These are phyloP conservation scores for Apiotrichum laibachii DNA, from an alignment of 1,284 basidiomycete genomes.

Conservation along the genomic window DNA sequence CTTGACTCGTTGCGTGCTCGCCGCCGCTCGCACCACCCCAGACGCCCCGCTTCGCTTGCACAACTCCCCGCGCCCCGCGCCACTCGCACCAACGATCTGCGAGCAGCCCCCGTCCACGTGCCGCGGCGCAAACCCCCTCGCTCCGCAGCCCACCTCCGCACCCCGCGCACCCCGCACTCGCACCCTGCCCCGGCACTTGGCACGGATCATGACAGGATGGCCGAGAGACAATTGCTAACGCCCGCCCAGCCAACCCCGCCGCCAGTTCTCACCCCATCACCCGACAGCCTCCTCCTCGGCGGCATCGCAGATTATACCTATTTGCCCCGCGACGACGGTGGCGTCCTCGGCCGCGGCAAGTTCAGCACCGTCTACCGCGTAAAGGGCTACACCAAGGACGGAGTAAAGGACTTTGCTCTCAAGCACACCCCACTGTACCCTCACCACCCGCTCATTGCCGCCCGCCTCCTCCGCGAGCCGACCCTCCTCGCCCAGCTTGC, in stretches of 20 bases:
- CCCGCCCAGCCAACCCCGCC: slow-evolving; percentile 18
- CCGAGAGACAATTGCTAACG: slow-evolving; percentile 5
- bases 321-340: slow-evolving; percentile 30
- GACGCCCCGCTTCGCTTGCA: background rate
- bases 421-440: slow-evolving; percentile 60
- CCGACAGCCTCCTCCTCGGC: slow-evolving; percentile 45
- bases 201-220: too few relatives aligned
- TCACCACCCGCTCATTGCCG: slow-evolving; percentile 59
- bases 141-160: too few relatives aligned
- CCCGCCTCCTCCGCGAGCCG: slow-evolving; percentile 57
- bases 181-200: background rate
- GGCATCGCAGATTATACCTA: slow-evolving; percentile 54
- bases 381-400: background rate
- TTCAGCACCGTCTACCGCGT: slow-evolving; percentile 54
- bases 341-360: slow-evolving; percentile 54
- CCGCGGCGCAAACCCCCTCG: background rate
- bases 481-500: slow-evolving; percentile 57
- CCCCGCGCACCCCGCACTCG: too few relatives aligned
- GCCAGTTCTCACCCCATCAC: slow-evolving; percentile 26
- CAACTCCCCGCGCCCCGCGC: too few relatives aligned
- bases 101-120: background rate
- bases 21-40: background rate
- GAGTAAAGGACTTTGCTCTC: slow-evolving; percentile 52
- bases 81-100: too few relatives aligned
- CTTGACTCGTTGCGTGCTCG: too few relatives aligned